Percentiles rank a stretch among this genome's conserved stretches.
Evolutionary conservation across 139 green algal genomes (phyloP).

Genomic region (Micractinium sp.): DNA sequence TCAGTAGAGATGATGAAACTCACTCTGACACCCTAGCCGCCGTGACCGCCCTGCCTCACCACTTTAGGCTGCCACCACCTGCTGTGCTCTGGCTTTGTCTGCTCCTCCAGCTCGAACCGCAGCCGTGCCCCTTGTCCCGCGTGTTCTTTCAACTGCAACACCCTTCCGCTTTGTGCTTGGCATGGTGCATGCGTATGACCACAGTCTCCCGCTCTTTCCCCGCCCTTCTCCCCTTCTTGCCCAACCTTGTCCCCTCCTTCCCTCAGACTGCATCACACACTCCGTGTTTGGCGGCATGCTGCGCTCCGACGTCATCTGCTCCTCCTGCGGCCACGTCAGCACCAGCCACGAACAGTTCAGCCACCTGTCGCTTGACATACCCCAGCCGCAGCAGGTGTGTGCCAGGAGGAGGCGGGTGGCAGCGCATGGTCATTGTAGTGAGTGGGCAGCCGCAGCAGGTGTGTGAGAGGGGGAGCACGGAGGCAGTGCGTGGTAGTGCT

Average conservation of each 20-base stretch:
- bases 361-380: slow-evolving; percentile 86
- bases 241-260: neutral
- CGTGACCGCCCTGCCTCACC: too few species aligned
- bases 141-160: too few species aligned
- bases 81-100: too few species aligned
- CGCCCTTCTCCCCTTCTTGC: neutral
- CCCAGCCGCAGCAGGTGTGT: slow-evolving; percentile 18
- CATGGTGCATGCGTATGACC: too few species aligned
- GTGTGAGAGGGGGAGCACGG: neutral
- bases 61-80: too few species aligned
- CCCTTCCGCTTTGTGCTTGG: too few species aligned
- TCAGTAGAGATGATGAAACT: too few species aligned
- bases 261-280: slow-evolving; percentile 40
- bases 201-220: too few species aligned
- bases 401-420: neutral
- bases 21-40: too few species aligned
- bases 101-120: too few species aligned
- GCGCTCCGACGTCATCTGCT: slow-evolving; percentile 85
- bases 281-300: slow-evolving; percentile 82
- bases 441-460: neutral
- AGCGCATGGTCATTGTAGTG: too few species aligned
- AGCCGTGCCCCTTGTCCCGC: too few species aligned
- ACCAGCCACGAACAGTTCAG: slow-evolving; percentile 83
- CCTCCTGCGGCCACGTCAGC: slow-evolving; percentile 78
- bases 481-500: neutral